Evolutionary conservation across 2,329 filamentous ascomycete species (phyloP), one percentile per base, ranked within the genome.

Genomic region (Mollisiaceae sp.): DNA sequence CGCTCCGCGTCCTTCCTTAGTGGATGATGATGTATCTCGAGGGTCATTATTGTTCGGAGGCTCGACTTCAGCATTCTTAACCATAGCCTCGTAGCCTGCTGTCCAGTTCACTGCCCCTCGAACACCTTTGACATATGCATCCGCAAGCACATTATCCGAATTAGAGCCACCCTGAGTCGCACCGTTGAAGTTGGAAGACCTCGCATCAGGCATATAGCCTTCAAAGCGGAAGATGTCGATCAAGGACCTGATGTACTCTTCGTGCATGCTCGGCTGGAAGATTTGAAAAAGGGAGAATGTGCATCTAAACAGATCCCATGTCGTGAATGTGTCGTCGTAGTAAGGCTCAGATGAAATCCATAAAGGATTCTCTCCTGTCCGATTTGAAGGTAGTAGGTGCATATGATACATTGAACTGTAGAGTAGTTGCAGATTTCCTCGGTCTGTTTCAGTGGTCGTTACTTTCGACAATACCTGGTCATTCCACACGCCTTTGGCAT

Each of bases 111-210:
- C 79, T 4, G 78, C 79, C 8, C 86, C 87, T 20, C 69, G 55
- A 1, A 91, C 83, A 0, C 88, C 88, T 75, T 92, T 92, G 35
- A 91, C 82, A 67, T 86, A 92, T 0, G 89, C 90, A 72, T 92
- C 90, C 2, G 89, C 89, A 32, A 92, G 83, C 2, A 92, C 83
- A 63, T 90, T 91, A 74, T 92, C 90, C 2, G 85, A 84, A 71
- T 91, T 91, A 15, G 85, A 89, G 8, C 89, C 90, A 8, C 88
- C 89, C 74, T 92, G 89, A 0, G 86, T 85, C 9, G 85, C 85
- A 11, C 90, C 90, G 69, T 90, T 92, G 79, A 80, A 90, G 75
- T 91, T 88, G 1, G 85, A 89, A 0, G 87, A 90, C 8, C 89
- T 85, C 0, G 82, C 89, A 70, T 91, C 88, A 0, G 88, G 88